phyloP scores from a whole-genome alignment of 2,329 filamentous ascomycete genomes.

The Hysterium pulicare region DNA sequence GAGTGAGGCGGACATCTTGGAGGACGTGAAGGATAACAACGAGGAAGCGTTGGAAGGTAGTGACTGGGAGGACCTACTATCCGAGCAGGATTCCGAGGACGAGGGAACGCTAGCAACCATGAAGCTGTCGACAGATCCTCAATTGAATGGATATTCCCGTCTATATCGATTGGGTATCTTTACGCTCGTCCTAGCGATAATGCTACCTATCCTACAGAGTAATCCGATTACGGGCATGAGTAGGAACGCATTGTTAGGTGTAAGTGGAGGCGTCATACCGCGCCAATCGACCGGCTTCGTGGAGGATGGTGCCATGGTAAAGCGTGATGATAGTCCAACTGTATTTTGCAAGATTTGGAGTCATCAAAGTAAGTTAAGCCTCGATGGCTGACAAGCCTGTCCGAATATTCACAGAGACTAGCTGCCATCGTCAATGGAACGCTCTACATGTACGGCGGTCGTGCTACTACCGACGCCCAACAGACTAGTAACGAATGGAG shows the following conservation, averaged over 20 bases:
- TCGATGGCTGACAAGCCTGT: background rate
- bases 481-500: constrained; percentile 68
- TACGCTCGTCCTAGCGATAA: constrained; percentile 27
- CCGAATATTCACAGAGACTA: constrained; percentile 20
- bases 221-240: constrained; percentile 19
- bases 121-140: constrained; percentile 5
- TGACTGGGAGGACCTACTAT: constrained; percentile 22
- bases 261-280: constrained; percentile 24
- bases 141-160: constrained; percentile 15
- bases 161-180: constrained; percentile 28
- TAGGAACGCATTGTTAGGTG: constrained; percentile 12
- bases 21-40: constrained; percentile 10
- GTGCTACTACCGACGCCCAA: constrained; percentile 55
- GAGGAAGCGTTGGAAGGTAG: constrained; percentile 10
- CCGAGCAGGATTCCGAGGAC: constrained; percentile 16
- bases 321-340: constrained; percentile 28
- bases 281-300: constrained; percentile 15
- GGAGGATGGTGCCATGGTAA: constrained; percentile 16
- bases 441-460: constrained; percentile 72
- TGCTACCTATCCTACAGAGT: constrained; percentile 31
- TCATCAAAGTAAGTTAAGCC: constrained; percentile 23
- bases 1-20: constrained; percentile 27
- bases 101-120: constrained; percentile 5
- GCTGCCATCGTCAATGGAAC: constrained; percentile 70
- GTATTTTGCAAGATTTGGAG: constrained; percentile 37